Percentiles rank a stretch among this genome's conserved stretches.
Evolutionary conservation across 2,329 filamentous ascomycete genomes (phyloP).

Genomic region (Alternaria postmessia): DNA sequence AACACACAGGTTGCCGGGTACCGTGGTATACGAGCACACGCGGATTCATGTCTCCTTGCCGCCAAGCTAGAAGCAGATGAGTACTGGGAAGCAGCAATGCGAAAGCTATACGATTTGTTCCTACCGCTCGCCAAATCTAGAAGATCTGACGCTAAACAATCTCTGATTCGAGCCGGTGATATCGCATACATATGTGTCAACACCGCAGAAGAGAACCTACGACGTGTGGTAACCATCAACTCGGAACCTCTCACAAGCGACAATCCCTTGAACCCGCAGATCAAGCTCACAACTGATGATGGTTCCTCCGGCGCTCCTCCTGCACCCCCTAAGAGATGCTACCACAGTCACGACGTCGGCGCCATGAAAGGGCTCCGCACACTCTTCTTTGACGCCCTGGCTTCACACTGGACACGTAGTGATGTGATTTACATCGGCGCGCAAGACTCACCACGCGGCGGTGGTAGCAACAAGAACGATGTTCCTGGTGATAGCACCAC

Average conservation of each 20-base stretch:
- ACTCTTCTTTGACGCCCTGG: slow-evolving; percentile 29
- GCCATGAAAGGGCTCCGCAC: slow-evolving; percentile 5
- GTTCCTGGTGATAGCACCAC: background rate
- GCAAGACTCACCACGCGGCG: background rate
- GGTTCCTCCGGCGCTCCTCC: background rate
- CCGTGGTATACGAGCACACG: slow-evolving; percentile 14
- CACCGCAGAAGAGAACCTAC: background rate
- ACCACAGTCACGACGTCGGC: background rate
- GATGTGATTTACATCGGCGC: slow-evolving; percentile 9
- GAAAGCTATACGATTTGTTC: slow-evolving; percentile 15
- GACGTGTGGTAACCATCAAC: background rate
- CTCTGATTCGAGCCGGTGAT: slow-evolving; percentile 16
- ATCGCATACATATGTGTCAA: slow-evolving; percentile 20
- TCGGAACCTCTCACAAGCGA: background rate
- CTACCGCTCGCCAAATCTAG: slow-evolving; percentile 10
- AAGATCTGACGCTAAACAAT: background rate
- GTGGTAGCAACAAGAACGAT: background rate
- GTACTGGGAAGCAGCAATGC: slow-evolving; percentile 20
- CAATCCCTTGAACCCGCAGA: background rate
- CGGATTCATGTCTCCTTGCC: slow-evolving; percentile 21
- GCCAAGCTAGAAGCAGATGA: slow-evolving; percentile 5
- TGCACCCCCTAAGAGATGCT: background rate
- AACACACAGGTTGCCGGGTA: slow-evolving; percentile 18
- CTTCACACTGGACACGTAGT: slow-evolving; percentile 22
- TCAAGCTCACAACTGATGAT: background rate